phyloP scores from a whole-genome alignment of 768 basidiomycete genomes.

The Rhodotorula diobovata region DNA sequence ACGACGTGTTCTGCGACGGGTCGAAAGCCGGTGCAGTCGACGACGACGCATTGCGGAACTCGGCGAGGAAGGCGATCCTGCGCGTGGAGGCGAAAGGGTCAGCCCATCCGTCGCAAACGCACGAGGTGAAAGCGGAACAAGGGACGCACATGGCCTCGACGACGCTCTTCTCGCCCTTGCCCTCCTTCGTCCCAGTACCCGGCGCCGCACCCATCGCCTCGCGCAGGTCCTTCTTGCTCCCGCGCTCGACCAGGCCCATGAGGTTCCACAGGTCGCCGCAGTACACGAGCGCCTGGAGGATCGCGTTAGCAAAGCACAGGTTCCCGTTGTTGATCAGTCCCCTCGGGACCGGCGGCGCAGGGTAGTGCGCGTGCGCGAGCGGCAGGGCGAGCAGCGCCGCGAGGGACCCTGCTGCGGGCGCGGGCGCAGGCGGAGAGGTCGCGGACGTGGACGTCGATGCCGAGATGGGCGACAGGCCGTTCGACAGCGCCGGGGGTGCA shows the following conservation, averaged over 20 bases:
- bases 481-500: not conserved
- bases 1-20: constrained; percentile 37
- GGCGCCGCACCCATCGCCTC: constrained; percentile 33
- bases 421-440: not conserved
- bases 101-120: not conserved
- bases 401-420: not conserved
- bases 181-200: not conserved
- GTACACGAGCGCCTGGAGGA: constrained; percentile 84
- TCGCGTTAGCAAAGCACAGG: constrained; percentile 94
- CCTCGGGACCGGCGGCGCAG: constrained; percentile 51
- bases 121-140: not conserved
- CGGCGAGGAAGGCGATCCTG: constrained; percentile 62
- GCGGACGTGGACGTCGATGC: not conserved
- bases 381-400: constrained; percentile 3
- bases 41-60: constrained; percentile 54
- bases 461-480: constrained; percentile 12
- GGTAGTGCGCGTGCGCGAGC: constrained; percentile 10
- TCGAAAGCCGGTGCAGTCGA: constrained; percentile 7
- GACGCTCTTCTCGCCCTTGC: constrained; percentile 43
- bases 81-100: too few species aligned
- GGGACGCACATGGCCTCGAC: constrained; percentile 52
- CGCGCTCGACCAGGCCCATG: constrained; percentile 65
- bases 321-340: constrained; percentile 92
- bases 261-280: constrained; percentile 78
- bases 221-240: constrained; percentile 51